Conservation (phyloP, 2,329 filamentous ascomycete genomes). For the Colletotrichum abscissum region DNA sequence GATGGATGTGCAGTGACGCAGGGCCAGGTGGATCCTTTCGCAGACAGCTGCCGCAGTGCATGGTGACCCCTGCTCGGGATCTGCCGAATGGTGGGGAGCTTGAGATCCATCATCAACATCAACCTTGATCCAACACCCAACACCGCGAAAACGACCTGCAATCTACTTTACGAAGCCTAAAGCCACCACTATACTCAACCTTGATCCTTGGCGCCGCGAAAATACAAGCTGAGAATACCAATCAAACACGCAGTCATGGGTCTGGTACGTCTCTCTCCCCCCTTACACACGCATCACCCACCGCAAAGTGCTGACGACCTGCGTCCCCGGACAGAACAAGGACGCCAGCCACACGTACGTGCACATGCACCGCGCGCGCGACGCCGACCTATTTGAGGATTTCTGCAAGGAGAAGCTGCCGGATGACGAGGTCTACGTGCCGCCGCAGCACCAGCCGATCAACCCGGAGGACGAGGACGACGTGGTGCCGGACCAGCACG, state of each 20-base stretch:
- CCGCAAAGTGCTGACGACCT: background rate
- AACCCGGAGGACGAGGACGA: constrained; percentile 92
- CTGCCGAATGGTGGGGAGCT: constrained; percentile 1
- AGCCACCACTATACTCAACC: background rate
- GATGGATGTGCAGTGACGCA: background rate
- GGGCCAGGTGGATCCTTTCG: background rate
- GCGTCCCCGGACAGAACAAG: constrained; percentile 64
- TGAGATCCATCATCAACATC: background rate
- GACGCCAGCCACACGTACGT: constrained; percentile 81
- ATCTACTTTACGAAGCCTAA: background rate
- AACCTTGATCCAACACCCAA: constrained; percentile 7
- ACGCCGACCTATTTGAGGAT: constrained; percentile 83
- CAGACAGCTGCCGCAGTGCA: background rate
- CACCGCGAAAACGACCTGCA: background rate
- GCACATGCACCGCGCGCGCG: constrained; percentile 77
- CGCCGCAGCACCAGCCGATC: constrained; percentile 80
- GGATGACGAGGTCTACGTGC: constrained; percentile 86
- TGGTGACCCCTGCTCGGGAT: constrained; percentile 16
- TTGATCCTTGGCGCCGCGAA: background rate
- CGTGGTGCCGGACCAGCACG: constrained; percentile 88
- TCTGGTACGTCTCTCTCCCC: constrained; percentile 1
- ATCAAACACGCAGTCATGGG: background rate
- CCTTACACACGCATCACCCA: background rate
- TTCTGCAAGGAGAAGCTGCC: constrained; percentile 77
- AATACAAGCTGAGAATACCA: background rate